Percentiles rank a stretch among this genome's conserved stretches.
Conservation (phyloP, 192 early-diverging fungal genomes). For the Umbelopsis sp. region DNA sequence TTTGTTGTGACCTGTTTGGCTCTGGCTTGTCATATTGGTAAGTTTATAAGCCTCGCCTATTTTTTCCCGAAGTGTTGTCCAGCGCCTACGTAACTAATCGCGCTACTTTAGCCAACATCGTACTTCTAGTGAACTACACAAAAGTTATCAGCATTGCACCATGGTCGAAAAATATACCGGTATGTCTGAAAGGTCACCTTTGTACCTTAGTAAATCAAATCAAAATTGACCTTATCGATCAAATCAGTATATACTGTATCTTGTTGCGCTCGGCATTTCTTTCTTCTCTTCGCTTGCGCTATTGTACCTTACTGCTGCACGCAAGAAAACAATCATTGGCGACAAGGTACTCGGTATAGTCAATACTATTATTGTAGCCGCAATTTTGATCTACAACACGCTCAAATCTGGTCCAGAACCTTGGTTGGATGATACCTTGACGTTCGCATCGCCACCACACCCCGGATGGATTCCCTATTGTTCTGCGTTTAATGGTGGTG, state of each 20-base stretch:
- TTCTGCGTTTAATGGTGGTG: neutral
- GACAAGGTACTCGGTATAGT: neutral
- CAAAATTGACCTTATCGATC: neutral
- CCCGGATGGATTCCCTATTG: slow-evolving; percentile 1
- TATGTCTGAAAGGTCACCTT: neutral
- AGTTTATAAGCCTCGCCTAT: neutral
- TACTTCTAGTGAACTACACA: neutral
- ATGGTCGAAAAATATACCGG: neutral
- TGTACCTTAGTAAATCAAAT: neutral
- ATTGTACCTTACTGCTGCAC: neutral
- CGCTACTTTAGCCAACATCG: neutral
- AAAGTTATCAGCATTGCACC: neutral
- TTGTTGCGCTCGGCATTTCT: neutral
- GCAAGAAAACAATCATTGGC: neutral
- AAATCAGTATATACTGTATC: slow-evolving; percentile 7
- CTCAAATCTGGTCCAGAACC: neutral
- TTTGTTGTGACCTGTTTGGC: neutral
- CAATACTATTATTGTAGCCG: neutral
- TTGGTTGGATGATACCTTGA: slow-evolving; percentile 2
- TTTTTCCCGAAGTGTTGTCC: neutral
- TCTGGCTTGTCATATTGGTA: slow-evolving; percentile 6
- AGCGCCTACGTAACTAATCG: neutral
- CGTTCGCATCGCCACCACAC: neutral
- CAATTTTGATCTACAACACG: slow-evolving; percentile 15
- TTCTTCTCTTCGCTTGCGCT: neutral